phyloP scores from a whole-genome alignment of 208 protist genomes.

The Trypanosoma conorhini region DNA sequence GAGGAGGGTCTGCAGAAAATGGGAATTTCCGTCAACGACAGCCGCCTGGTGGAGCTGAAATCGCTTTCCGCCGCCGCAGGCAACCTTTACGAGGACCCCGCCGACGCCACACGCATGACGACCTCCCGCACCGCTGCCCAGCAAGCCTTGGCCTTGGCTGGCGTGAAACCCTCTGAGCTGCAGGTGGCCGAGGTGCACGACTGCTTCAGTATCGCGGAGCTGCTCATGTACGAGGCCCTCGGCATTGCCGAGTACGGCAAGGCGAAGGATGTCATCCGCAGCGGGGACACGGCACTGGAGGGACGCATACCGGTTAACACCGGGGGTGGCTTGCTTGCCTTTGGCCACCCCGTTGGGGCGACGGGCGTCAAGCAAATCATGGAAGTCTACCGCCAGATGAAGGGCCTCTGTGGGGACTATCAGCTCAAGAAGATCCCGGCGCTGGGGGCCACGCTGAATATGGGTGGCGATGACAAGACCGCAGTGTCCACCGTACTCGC shows the following conservation, averaged over 20 bases:
- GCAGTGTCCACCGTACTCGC: constrained; percentile 82
- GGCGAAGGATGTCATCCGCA: constrained; percentile 75
- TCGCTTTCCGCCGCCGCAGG: constrained; percentile 52
- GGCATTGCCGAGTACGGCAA: constrained; percentile 85
- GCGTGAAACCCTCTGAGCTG: constrained; percentile 59
- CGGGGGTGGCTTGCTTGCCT: constrained; percentile 88
- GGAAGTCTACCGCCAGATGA: constrained; percentile 94
- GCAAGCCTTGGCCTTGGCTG: constrained; percentile 63
- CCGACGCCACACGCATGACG: constrained; percentile 68
- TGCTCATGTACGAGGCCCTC: constrained; percentile 95
- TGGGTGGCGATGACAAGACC: constrained; percentile 94
- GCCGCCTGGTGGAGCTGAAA: constrained; percentile 75
- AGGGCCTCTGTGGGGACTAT: constrained; percentile 88
- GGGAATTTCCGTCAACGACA: constrained; percentile 58
- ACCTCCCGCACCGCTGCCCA: constrained; percentile 76
- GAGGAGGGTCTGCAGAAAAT: constrained; percentile 85
- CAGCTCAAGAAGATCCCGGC: constrained; percentile 83
- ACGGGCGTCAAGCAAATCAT: constrained; percentile 93
- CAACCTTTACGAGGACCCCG: constrained; percentile 80
- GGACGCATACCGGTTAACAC: constrained; percentile 91
- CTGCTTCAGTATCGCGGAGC: constrained; percentile 92
- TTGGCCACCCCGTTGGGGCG: constrained; percentile 91
- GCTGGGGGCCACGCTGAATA: constrained; percentile 88
- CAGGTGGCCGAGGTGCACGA: constrained; percentile 92
- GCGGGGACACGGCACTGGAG: constrained; percentile 71